Percentiles rank a stretch among this genome's conserved stretches.
These are phyloP conservation scores for Setaria viridis DNA, from an alignment of 202 grass and related monocot genomes.

Conservation along the genomic window DNA sequence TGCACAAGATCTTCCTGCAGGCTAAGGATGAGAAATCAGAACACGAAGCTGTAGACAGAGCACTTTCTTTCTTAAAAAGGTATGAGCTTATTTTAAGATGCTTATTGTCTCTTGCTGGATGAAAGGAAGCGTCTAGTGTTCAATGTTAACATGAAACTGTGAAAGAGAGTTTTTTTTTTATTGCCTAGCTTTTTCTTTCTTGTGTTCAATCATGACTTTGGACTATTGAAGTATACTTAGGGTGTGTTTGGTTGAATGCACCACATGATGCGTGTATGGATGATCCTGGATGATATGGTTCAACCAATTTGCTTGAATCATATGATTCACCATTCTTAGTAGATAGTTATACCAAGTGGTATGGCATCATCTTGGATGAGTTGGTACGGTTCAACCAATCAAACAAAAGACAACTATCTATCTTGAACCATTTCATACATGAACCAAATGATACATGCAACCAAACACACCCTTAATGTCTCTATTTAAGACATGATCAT, in stretches of 20 bases:
- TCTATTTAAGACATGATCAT: not conserved
- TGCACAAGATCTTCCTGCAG: slow-evolving; percentile 9
- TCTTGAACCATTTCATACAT: too few relatives aligned
- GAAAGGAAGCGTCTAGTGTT: slow-evolving; percentile 30
- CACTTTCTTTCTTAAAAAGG: not conserved
- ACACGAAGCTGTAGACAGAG: not conserved
- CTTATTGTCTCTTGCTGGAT: not conserved
- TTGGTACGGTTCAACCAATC: too few relatives aligned
- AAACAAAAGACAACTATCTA: too few relatives aligned
- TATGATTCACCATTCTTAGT: too few relatives aligned
- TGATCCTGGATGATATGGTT: too few relatives aligned
- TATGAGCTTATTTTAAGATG: slow-evolving; percentile 3
- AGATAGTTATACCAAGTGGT: too few relatives aligned
- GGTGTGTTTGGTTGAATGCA: too few relatives aligned
- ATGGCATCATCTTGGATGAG: too few relatives aligned
- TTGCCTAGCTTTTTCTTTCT: not conserved
- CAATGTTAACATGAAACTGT: slow-evolving; percentile 18
- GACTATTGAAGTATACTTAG: not conserved
- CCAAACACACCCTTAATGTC: not conserved
- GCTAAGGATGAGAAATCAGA: slow-evolving; percentile 13
- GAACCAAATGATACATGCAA: too few relatives aligned
- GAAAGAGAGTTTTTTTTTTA: not conserved
- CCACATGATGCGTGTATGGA: too few relatives aligned
- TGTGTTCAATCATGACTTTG: not conserved
- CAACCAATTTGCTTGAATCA: too few relatives aligned